phyloP scores from a whole-genome alignment of 352 stramenopile species.

The Phytophthora syringae region DNA sequence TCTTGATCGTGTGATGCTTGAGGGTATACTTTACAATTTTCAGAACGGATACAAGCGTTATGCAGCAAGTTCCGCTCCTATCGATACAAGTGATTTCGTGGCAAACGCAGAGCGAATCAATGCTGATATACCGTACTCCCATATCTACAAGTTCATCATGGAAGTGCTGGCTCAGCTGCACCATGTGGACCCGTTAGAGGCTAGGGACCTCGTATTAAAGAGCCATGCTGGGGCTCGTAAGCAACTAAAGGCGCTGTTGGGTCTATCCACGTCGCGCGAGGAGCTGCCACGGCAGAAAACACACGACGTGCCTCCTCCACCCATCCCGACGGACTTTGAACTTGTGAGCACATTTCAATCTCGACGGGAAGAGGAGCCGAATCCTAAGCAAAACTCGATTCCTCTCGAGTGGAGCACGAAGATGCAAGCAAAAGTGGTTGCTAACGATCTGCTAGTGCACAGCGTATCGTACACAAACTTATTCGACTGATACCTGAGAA shows the following conservation, averaged over 20 bases:
- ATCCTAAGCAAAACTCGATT: background rate
- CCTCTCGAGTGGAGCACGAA: background rate
- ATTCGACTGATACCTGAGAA: background rate
- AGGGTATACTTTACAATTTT: constrained; percentile 16
- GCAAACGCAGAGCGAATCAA: constrained; percentile 44
- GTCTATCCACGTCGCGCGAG: constrained; percentile 22
- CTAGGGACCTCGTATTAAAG: constrained; percentile 56
- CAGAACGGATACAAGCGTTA: constrained; percentile 9
- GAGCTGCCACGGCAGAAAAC: constrained; percentile 6
- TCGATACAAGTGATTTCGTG: constrained; percentile 13
- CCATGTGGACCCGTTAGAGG: constrained; percentile 55
- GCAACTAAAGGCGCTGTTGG: constrained; percentile 27
- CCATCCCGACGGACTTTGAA: constrained; percentile 4
- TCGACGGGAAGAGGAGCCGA: constrained; percentile 5
- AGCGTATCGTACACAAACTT: constrained; percentile 10
- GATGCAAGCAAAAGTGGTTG: background rate
- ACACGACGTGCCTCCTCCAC: background rate
- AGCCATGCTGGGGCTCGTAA: constrained; percentile 42
- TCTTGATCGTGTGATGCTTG: constrained; percentile 24
- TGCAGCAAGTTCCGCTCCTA: background rate
- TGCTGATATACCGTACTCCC: constrained; percentile 53
- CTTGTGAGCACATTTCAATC: constrained; percentile 10
- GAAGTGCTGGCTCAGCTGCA: constrained; percentile 51
- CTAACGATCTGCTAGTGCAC: background rate
- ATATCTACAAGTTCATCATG: constrained; percentile 66